phyloP scores from a whole-genome alignment of 768 basidiomycete species.

The Lactifluus hygrophoroides region DNA sequence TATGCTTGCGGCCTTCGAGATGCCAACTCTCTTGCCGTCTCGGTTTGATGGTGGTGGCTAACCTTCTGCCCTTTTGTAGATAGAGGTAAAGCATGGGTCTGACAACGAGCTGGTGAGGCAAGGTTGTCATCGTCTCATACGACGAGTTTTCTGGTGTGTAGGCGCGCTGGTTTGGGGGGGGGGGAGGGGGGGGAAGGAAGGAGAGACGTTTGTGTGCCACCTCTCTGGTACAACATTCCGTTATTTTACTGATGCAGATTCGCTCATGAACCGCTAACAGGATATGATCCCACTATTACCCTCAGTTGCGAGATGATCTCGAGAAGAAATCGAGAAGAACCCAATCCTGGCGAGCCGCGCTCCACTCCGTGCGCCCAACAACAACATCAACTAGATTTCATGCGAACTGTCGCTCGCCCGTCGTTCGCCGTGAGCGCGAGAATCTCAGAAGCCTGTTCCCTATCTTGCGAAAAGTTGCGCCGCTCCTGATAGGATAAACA shows the following conservation, averaged over 20 bases:
- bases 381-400: not conserved
- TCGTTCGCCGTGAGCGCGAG: not conserved
- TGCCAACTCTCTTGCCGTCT: not conserved
- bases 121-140: too few species aligned
- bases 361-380: too few species aligned
- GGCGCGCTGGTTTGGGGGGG: not conserved
- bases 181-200: not conserved
- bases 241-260: not conserved
- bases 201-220: not conserved
- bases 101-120: not conserved
- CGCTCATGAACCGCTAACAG: not conserved
- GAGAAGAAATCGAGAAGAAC: not conserved
- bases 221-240: not conserved
- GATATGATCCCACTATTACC: not conserved
- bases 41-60: not conserved
- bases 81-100: not conserved
- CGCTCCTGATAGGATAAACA: too few species aligned
- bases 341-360: too few species aligned
- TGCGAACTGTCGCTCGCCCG: not conserved
- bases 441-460: too few species aligned
- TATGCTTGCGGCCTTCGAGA: not conserved
- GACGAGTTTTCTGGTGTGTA: not conserved
- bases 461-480: too few species aligned
- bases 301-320: not conserved
- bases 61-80: not conserved